These are phyloP conservation scores for Phialophora tarda DNA, from an alignment of 2,329 filamentous ascomycete genomes.

Conservation along the genomic window DNA sequence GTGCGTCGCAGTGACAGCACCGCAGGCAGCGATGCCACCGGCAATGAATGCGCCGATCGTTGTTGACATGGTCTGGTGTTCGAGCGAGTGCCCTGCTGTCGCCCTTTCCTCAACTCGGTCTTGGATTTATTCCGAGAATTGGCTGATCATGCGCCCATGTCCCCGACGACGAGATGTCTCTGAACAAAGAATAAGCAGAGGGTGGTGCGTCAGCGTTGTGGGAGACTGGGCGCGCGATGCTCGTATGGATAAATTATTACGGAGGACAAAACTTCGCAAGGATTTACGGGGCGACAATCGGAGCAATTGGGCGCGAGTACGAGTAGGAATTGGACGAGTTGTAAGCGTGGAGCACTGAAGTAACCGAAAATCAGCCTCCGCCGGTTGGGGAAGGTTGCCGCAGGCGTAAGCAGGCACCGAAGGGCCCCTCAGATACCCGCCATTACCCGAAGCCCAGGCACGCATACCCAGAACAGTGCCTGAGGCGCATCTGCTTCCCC, in stretches of 20 bases:
- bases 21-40: conserved; percentile 94
- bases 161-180: background rate
- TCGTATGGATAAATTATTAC: conserved; percentile 8
- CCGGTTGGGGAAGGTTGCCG: background rate
- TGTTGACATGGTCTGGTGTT: conserved; percentile 34
- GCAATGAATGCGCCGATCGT: conserved; percentile 80
- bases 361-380: background rate
- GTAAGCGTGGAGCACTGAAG: background rate
- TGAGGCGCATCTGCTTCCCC: conserved; percentile 1
- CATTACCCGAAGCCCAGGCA: conserved; percentile 1
- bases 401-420: background rate
- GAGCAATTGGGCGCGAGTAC: background rate
- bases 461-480: background rate
- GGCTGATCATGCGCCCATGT: conserved; percentile 4
- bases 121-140: conserved; percentile 15
- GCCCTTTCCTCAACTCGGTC: conserved; percentile 7
- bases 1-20: conserved; percentile 95
- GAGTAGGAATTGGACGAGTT: background rate
- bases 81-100: background rate
- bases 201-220: conserved; percentile 22
- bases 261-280: background rate
- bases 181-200: background rate
- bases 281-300: conserved; percentile 14
- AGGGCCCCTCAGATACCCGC: background rate
- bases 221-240: conserved; percentile 5